phyloP scores from a whole-genome alignment of 83 land plant species.

The Picea abies region DNA sequence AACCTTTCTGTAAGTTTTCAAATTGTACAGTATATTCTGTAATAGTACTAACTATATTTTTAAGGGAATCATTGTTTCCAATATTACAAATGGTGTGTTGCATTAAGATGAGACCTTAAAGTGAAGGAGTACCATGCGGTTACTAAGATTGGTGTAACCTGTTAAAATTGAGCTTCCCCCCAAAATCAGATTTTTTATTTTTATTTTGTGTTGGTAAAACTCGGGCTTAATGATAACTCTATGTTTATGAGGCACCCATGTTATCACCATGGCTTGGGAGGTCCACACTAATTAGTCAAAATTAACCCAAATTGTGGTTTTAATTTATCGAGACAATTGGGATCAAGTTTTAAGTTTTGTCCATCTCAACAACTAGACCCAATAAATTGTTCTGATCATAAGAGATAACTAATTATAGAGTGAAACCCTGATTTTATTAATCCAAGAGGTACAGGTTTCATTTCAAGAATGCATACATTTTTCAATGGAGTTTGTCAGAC shows the following conservation, averaged over 20 bases:
- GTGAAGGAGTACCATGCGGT: background rate
- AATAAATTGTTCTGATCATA: too few relatives aligned
- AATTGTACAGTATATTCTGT: background rate
- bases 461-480: background rate
- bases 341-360: too few relatives aligned
- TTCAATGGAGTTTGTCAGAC: background rate
- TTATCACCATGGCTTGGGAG: too few relatives aligned
- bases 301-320: background rate
- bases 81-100: background rate
- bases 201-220: too few relatives aligned
- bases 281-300: background rate
- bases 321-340: too few relatives aligned
- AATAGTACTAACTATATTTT: background rate
- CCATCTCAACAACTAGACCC: too few relatives aligned
- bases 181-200: too few relatives aligned
- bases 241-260: too few relatives aligned
- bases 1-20: background rate
- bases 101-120: background rate
- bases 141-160: background rate
- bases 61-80: background rate
- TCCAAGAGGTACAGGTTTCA: background rate
- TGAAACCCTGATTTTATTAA: background rate
- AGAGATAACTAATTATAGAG: background rate
- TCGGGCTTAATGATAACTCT: too few relatives aligned
- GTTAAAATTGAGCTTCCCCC: background rate